Conservation (phyloP, 805 yeast genomes). For the Saccharomycopsis amapae region DNA sequence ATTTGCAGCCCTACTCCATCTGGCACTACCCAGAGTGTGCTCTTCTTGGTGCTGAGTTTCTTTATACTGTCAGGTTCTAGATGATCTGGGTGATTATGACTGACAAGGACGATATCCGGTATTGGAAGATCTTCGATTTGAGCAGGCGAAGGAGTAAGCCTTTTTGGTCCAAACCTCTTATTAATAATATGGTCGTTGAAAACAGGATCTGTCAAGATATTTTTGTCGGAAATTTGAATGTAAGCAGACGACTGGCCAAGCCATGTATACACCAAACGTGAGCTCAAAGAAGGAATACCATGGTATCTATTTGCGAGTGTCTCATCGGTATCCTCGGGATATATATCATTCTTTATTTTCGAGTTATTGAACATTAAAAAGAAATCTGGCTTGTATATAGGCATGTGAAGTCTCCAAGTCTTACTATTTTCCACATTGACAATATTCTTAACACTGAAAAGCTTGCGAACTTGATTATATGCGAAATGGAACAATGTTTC, state of each 20-base stretch:
- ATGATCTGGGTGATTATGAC: constrained; percentile 96
- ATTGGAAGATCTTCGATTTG: constrained; percentile 51
- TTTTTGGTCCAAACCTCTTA: constrained; percentile 67
- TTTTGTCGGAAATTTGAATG: constrained; percentile 63
- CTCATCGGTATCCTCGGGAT: neutral
- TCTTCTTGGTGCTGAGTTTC: constrained; percentile 26
- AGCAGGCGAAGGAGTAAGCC: constrained; percentile 77
- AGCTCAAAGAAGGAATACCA: constrained; percentile 31
- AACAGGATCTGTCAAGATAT: constrained; percentile 80
- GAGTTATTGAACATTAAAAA: constrained; percentile 13
- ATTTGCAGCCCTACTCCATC: constrained; percentile 61
- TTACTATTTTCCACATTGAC: constrained; percentile 35
- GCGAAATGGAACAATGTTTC: constrained; percentile 86
- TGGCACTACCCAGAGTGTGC: constrained; percentile 80
- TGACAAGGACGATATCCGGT: constrained; percentile 70
- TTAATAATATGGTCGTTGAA: constrained; percentile 59
- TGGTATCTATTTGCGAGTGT: neutral
- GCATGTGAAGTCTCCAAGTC: constrained; percentile 50
- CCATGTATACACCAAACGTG: constrained; percentile 74
- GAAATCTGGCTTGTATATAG: constrained; percentile 50
- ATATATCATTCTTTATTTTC: neutral
- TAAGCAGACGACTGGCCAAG: constrained; percentile 85
- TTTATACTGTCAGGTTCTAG: constrained; percentile 57
- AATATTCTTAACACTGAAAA: constrained; percentile 4
- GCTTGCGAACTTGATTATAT: constrained; percentile 55